Evolutionary conservation across 352 stramenopile species (phyloP), one percentile per base, ranked within the genome.

Genomic region (Phytophthora pini): DNA sequence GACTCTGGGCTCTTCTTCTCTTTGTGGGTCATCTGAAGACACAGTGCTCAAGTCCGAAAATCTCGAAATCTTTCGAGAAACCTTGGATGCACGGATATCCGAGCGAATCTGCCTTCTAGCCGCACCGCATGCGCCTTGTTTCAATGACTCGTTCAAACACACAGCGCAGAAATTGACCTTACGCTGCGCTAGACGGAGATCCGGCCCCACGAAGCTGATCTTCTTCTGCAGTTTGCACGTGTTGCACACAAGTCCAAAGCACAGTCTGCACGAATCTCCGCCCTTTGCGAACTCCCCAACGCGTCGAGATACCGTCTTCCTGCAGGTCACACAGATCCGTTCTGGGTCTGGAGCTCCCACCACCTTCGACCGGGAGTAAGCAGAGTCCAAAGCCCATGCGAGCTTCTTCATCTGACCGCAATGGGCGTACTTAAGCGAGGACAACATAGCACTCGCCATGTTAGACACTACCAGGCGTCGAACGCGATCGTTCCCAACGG

Each of bases 321-420:
- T 49, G 24, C 53, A 79, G 10, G 54, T 56, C 2, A 70, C 57
- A 8, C 68, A 70, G 27, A 69, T 52, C 22, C 53, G 39, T 6
- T 76, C 69, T 2, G 65, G 66, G 38, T 62, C 50, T 1, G 68
- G 34, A 12, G 60, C 32, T 50, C 60, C 61, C n/a, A 65, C 4
- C 7, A 46, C 26, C 8, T 65, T 70, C 5, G 56, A 60, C 52
- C 67, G 57, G 3, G 56, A 34, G 27, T 66, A 67, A 22, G 49
- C 58, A 40, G 40, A 20, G 26, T 71, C 54, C 6, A 77, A 39
- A 29, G 64, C 46, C 59, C 55, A 74, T 2, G 69, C 24, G 4
- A 77, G 48, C 61, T 71, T 77, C 34, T 74, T 73, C 64, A 77
- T 77, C 50, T 75, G 55, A 1, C 61, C 56, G 49, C 67, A 72